Percentiles rank a stretch among this genome's conserved stretches.
phyloP scores from a whole-genome alignment of 2,329 filamentous ascomycete species.

The Pseudocercospora musae region DNA sequence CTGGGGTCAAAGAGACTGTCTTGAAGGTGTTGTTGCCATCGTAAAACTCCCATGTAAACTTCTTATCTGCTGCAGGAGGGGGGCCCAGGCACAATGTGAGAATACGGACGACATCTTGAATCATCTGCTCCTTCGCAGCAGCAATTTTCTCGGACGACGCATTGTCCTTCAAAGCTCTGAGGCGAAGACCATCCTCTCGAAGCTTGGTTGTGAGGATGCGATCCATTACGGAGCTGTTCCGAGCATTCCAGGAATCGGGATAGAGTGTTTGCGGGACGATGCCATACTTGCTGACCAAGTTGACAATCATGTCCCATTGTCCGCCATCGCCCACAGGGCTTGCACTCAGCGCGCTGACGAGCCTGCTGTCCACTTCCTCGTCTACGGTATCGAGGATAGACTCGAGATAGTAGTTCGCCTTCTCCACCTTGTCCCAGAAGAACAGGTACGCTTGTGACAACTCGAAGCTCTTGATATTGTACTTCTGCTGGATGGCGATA shows the following conservation, averaged over 20 bases:
- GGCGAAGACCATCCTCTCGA: slow-evolving; percentile 73
- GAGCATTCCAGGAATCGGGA: slow-evolving; percentile 77
- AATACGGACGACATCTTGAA: slow-evolving; percentile 75
- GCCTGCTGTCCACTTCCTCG: slow-evolving; percentile 67
- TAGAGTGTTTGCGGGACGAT: slow-evolving; percentile 76
- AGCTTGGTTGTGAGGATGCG: slow-evolving; percentile 76
- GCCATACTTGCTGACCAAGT: slow-evolving; percentile 81
- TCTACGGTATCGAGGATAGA: slow-evolving; percentile 71
- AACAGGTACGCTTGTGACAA: slow-evolving; percentile 86
- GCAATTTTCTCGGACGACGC: slow-evolving; percentile 41
- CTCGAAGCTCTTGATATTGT: slow-evolving; percentile 74
- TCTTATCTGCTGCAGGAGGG: slow-evolving; percentile 64
- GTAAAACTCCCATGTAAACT: slow-evolving; percentile 78
- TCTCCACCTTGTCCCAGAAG: slow-evolving; percentile 93
- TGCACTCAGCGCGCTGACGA: slow-evolving; percentile 67
- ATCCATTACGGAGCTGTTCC: slow-evolving; percentile 67
- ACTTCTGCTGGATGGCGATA: slow-evolving; percentile 80
- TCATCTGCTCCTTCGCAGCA: slow-evolving; percentile 65
- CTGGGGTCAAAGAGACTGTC: slow-evolving; percentile 62
- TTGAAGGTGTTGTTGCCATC: slow-evolving; percentile 66
- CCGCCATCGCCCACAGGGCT: slow-evolving; percentile 76
- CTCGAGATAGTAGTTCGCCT: slow-evolving; percentile 85
- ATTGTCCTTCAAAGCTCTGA: slow-evolving; percentile 57
- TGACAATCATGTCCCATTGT: slow-evolving; percentile 90
- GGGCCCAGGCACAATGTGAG: slow-evolving; percentile 80